Conservation (phyloP, 345 rosid genomes). For the Melaleuca alternifolia region DNA sequence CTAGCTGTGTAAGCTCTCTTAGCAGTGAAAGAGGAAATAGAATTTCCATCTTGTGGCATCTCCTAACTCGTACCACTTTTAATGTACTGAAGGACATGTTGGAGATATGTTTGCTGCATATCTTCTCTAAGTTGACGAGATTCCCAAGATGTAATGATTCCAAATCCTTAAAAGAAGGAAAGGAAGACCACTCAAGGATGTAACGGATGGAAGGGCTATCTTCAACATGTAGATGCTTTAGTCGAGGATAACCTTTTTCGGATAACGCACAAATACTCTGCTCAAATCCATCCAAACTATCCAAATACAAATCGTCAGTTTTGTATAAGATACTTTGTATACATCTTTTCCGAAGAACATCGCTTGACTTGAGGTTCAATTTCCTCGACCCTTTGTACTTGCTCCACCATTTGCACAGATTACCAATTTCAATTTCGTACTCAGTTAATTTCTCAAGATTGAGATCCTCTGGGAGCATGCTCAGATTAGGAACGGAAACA, state of each 20-base stretch:
- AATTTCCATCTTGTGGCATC: neutral
- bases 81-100: neutral
- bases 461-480: neutral
- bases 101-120: fast-evolving
- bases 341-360: neutral
- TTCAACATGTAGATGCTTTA: fast-evolving
- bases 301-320: fast-evolving
- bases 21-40: neutral
- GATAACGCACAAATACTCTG: neutral
- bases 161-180: neutral
- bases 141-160: fast-evolving
- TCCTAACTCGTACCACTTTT: fast-evolving
- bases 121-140: fast-evolving
- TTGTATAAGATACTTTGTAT: neutral
- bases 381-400: fast-evolving
- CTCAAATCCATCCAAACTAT: fast-evolving
- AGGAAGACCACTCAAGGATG: fast-evolving
- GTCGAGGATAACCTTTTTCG: neutral
- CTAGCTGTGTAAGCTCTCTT: fast-evolving
- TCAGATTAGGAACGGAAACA: fast-evolving
- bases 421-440: neutral
- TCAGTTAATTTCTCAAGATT: neutral
- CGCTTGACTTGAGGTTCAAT: fast-evolving
- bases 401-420: fast-evolving
- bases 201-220: fast-evolving